Percentiles rank a stretch among this genome's conserved stretches.
Evolutionary conservation across 139 green algal species (phyloP).

Genomic region (Limnomonas spitsbergensis): DNA sequence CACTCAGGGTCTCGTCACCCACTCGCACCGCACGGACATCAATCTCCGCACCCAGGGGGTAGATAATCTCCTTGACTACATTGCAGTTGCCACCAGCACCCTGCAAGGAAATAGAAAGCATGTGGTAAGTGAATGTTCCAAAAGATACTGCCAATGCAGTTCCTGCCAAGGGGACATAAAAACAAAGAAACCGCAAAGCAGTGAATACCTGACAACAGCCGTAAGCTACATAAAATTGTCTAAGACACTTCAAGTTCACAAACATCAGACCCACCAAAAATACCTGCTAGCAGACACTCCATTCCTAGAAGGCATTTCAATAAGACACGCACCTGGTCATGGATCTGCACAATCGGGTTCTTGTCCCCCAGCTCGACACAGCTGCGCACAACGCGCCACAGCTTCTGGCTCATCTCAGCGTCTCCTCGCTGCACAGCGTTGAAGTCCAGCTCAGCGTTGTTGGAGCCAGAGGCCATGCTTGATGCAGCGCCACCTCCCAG

Average conservation of each 20-base stretch:
- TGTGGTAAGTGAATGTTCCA: too few species aligned
- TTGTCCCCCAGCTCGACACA: conserved; percentile 91
- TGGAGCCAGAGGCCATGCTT: conserved; percentile 81
- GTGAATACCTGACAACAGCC: too few species aligned
- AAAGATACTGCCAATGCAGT: too few species aligned
- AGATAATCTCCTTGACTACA: conserved; percentile 99
- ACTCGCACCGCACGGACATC: conserved; percentile 82
- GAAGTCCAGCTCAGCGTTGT: conserved; percentile 98
- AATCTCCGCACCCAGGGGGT: conserved; percentile 91
- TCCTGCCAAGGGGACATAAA: too few species aligned
- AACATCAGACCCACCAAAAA: too few species aligned
- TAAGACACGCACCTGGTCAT: too few species aligned
- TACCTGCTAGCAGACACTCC: too few species aligned
- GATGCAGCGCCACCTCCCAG: conserved; percentile 96
- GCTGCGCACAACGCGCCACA: conserved; percentile 92
- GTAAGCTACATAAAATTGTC: too few species aligned
- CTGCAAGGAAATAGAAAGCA: too few species aligned
- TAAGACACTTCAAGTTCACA: too few species aligned
- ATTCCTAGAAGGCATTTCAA: too few species aligned
- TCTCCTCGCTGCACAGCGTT: conserved; percentile 97
- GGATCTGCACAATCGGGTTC: conserved; percentile 94
- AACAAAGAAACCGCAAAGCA: too few species aligned
- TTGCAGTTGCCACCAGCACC: conserved; percentile 98
- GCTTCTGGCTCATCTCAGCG: conserved; percentile 96
- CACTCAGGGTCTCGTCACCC: conserved; percentile 91